Evolutionary conservation across 164 flowering plant genomes (phyloP), one percentile per base, ranked within the genome.

Genomic region (Warburgia ugandensis): DNA sequence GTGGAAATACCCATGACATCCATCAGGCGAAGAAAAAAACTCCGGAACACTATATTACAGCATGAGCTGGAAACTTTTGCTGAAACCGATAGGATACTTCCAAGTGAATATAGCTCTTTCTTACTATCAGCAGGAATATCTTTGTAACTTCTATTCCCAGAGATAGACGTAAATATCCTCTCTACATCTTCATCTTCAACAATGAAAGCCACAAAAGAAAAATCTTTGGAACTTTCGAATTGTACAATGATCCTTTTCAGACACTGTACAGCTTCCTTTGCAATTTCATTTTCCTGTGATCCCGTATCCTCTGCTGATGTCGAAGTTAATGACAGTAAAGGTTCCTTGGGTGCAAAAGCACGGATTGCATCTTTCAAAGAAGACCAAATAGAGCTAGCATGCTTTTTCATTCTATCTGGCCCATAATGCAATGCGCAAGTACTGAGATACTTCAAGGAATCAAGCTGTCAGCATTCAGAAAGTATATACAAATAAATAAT

Each of bases 401-500:
- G 83, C 57, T 71, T 81, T 56, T 28, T 70, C 73, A 81, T 77
- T 66, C 86, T 74, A 13, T 71, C 82, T 25, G 71, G 68, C 42
- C 96, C 96, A 73, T 81, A 91, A 43, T 69, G 78, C 53, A 58
- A 29, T 10, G 62, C 49, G 63, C 92, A 87, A 61, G 52, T 12
- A 60, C 75, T 75, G 6, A 91, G 78, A 71, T 77, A 91, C 70
- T 66, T 87, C 55, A 91, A 67, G 28, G 98, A 85, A 65, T 91
- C 96, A 62, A 87, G 73, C 97, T 91, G 78, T 33, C 37, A 46
- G 42, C 42, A 68, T 43, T n/a, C 8, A 40, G n/a, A 21, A 42
- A 13, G 20, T 8, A 65, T 12, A n/a, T n/a, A n/a, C 25, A 22
- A 17, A 31, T 28, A 37, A 14, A 21, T 19, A 44, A 23, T 26